Base-by-base conservation (phyloP, 1,284 basidiomycete species). In the Neotropicomus parvogracilis region DNA sequence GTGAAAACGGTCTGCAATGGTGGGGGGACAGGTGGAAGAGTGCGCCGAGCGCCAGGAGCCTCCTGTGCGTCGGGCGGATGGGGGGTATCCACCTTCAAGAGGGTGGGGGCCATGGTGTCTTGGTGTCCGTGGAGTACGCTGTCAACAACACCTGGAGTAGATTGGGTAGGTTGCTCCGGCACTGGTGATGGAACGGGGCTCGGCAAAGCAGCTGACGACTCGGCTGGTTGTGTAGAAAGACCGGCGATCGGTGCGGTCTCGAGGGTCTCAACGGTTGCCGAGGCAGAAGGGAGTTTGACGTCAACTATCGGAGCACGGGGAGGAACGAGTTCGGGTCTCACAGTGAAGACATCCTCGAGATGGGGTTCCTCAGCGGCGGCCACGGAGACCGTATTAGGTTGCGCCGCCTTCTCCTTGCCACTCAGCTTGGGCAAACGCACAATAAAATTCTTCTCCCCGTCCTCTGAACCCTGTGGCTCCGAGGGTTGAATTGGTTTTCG, bases 1-100 rank as follows among this genome's bases (percentile, higher is more conserved):
- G 78, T 78, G 55, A 83, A 83, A 19, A 73, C 70, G 1, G 82
- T 79, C 59, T 82, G 82, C 11, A 85, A 62, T 44, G 77, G 76
- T 38, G 77, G 76, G 12, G 81, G 73, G n/a, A 67, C 63, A 19
- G 78, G 74, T 38, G 64, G 60, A 37, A 63, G 46, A 36, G 45
- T 45, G 39, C 56, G 57, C 21, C 60, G 62, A 10, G 48, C 44
- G 0, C 34, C 49, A 49, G 63, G 37, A 35, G 48, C 38, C 2
- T 64, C 65, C 32, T 54, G 55, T 11, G 53, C 31, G 11, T 59
- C 60, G 7, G 56, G 52, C 11, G 50, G 48, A 16, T 55, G 53
- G n/a, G 62, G 62, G 42, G 59, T 60, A 28, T 66, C 64, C 24
- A 48, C 64, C 43, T 68, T 64, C 33, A 67, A 37, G 12, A 68